Conservation (phyloP, 129 eudicot species). For the Mikania micrantha region DNA sequence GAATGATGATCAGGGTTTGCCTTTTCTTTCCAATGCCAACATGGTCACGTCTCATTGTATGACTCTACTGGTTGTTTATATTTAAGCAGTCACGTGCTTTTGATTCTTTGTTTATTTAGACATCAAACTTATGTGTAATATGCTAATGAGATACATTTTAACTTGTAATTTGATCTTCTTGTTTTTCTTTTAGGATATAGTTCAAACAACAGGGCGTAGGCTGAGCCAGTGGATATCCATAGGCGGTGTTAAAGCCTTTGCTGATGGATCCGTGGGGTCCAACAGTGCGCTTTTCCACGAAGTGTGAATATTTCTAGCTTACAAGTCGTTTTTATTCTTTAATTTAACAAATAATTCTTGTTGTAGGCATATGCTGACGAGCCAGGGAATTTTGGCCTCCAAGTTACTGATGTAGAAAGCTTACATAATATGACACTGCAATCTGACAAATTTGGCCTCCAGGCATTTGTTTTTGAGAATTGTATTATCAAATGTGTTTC, state of each 20-base stretch:
- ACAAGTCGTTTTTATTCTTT: background rate
- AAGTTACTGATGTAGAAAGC: constrained; percentile 57
- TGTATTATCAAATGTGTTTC: background rate
- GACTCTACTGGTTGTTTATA: constrained; percentile 14
- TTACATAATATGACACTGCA: constrained; percentile 58
- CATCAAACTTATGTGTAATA: background rate
- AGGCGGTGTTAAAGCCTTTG: constrained; percentile 90
- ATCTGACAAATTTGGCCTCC: constrained; percentile 78
- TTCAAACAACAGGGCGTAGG: constrained; percentile 48
- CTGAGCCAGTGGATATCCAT: constrained; percentile 76
- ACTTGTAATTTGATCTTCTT: background rate
- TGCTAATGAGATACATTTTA: background rate
- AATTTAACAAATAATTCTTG: background rate
- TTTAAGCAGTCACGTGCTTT: constrained; percentile 3
- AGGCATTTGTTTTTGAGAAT: constrained; percentile 36
- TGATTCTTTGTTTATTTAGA: background rate
- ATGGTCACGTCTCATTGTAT: constrained; percentile 73
- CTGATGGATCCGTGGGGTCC: constrained; percentile 96
- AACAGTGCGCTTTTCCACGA: constrained; percentile 86
- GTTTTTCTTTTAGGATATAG: constrained; percentile 41
- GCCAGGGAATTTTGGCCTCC: constrained; percentile 72
- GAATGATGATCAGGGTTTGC: constrained; percentile 82
- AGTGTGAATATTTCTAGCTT: constrained; percentile 32
- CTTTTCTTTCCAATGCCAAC: constrained; percentile 83
- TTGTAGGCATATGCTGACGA: constrained; percentile 80